phyloP scores from a whole-genome alignment of 306 rosid genomes.

The Senna tora region DNA sequence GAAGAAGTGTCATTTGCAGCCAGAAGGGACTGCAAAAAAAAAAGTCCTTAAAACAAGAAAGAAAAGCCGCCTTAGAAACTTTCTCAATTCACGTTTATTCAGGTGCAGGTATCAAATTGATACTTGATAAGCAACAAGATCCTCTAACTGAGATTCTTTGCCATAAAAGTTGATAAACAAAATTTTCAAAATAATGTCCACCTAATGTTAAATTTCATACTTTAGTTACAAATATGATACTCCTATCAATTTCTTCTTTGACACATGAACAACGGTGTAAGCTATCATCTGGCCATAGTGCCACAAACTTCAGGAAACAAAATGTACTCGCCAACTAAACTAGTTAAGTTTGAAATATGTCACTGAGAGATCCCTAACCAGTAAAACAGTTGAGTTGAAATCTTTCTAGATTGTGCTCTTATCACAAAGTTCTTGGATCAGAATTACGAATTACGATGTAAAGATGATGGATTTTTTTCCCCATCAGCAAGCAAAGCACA shows the following conservation, averaged over 20 bases:
- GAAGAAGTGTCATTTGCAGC: not conserved
- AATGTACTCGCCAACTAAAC: too few species aligned
- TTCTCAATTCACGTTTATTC: not conserved
- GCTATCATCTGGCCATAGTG: too few species aligned
- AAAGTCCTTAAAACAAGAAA: not conserved
- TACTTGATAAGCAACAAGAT: not conserved
- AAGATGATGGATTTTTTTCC: too few species aligned
- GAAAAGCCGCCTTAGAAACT: not conserved
- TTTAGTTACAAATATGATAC: not conserved
- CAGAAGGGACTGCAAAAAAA: not conserved
- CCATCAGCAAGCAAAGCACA: not conserved
- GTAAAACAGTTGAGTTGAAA: too few species aligned
- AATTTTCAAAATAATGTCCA: not conserved
- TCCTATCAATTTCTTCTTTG: not conserved
- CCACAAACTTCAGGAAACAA: too few species aligned
- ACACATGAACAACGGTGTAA: too few species aligned
- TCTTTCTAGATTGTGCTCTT: too few species aligned
- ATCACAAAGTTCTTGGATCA: too few species aligned
- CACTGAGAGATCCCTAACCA: too few species aligned
- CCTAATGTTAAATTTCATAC: not conserved
- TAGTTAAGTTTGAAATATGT: too few species aligned
- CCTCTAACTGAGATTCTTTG: not conserved
- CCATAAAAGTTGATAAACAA: not conserved
- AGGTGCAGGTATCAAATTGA: not conserved
- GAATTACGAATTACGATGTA: too few species aligned